Evolutionary conservation across 139 green algal species (phyloP), one percentile per base, ranked within the genome.

Genomic region (Bryopsis sp.): DNA sequence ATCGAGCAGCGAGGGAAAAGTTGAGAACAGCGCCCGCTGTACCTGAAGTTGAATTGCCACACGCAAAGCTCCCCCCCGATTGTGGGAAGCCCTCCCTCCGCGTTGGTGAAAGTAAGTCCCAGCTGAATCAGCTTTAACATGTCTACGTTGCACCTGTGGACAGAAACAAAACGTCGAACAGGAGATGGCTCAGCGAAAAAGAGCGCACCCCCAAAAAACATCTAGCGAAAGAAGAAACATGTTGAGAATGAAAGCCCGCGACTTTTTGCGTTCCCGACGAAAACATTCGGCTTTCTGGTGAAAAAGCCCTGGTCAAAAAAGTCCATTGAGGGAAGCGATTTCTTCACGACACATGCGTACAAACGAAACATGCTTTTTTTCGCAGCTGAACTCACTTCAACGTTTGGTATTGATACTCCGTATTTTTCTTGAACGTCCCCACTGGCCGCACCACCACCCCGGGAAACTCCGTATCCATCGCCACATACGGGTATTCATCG

Each of bases 61-160:
- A 97, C 87, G 68, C 85, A 94, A 2, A 94, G 85, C 77, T 98
- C 86, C 1, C 84, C 87, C 64, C 87, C 86, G 58, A 76, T 82
- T 3, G 75, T 48, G 0, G 95, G 93, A 48, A 99, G 79, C 48
- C 92, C 91, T 46, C 95, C 95, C 24, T 94, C 65, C 2, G 77
- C 84, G 71, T 99, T 86, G 1, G 87, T 90, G 76, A 99, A 96
- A 33, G 94, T 99, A 2, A 99, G 79, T 0, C 95, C 95, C 47
- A 99, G 82, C 83, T 99, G 93, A 4, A 99, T 99, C 22, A 99
- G 83, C 82, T 99, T 99, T 0, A 99, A 84, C 89, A 99, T 95
- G 81, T 99, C 91, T 33, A 99, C 95, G 70, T 99, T 99, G 61
- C 87, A 86, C 68, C 90, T 95, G 58, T 80, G 63, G 6, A 75